These are phyloP conservation scores for Fistulinella prunicolor DNA, from an alignment of 768 basidiomycete genomes.

Conservation along the genomic window DNA sequence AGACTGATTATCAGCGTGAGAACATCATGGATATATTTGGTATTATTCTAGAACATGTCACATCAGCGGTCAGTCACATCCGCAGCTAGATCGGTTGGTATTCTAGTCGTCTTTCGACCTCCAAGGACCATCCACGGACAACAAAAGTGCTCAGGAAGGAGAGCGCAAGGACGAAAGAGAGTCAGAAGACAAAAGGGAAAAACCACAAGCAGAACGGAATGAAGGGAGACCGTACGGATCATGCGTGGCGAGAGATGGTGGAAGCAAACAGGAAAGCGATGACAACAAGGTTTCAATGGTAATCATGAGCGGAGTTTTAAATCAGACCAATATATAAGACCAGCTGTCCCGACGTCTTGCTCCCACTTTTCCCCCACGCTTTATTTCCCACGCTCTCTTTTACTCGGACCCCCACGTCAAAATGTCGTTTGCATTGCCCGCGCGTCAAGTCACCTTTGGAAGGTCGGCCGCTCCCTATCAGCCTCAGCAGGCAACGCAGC, in stretches of 20 bases:
- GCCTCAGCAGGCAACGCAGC: slow-evolving; percentile 40
- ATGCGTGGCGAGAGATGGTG: slow-evolving; percentile 17
- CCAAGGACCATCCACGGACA: background rate
- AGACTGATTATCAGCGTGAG: slow-evolving; percentile 12
- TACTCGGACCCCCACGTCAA: slow-evolving; percentile 19
- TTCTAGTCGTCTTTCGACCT: background rate
- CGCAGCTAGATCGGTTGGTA: slow-evolving; percentile 1
- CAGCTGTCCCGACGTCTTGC: slow-evolving; percentile 12
- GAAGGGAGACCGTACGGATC: slow-evolving; percentile 11
- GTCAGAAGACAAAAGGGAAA: background rate
- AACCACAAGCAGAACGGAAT: background rate
- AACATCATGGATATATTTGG: slow-evolving; percentile 16
- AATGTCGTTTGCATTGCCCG: slow-evolving; percentile 67
- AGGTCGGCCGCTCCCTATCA: slow-evolving; percentile 51
- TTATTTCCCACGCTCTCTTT: slow-evolving; percentile 28
- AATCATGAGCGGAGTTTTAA: slow-evolving; percentile 33
- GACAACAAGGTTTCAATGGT: slow-evolving; percentile 10
- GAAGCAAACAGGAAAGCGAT: slow-evolving; percentile 23
- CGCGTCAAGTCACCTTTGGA: slow-evolving; percentile 77
- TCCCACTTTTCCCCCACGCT: slow-evolving; percentile 24
- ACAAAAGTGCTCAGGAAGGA: background rate
- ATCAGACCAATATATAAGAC: slow-evolving; percentile 26
- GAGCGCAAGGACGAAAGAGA: background rate
- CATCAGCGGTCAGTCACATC: no score
- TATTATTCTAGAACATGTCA: slow-evolving; percentile 30